Evolutionary conservation across 352 stramenopile genomes (phyloP), one percentile per base, ranked within the genome.

Genomic region (Pythium myriotylum): DNA sequence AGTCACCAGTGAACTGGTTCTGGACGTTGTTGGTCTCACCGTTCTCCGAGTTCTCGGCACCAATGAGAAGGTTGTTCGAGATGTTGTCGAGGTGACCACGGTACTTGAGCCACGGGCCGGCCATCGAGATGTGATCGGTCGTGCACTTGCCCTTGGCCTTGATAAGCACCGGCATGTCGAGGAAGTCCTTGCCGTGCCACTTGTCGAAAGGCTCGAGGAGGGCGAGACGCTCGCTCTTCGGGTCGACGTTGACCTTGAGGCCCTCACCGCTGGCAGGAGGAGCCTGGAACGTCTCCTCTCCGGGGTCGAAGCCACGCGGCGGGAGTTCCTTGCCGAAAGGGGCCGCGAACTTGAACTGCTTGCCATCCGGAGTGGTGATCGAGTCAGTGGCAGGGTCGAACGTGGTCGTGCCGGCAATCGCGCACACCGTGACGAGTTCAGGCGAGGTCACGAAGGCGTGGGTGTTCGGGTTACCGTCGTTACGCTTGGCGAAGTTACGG

Each of bases 141-240:
- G 92, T 98, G 89, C 92, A 98, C 81, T 98, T 98, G 72, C 92
- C 92, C 88, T 97, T 96, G 43, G 91, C 89, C 84, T 98, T 98
- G 73, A 98, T 97, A 50, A 98, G 73, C 65, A 98, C 90, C 20
- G 84, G 87, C 74, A 97, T 80, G 65, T 85, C 68, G 48, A 79
- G 74, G 26, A 97, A 74, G 73, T 97, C 90, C 73, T 95, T 91
- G 47, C 91, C 91, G 65, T 90, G 73, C 91, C 91, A 98, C 54
- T 76, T 75, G 57, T 96, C 81, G 68, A 98, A 98, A 14, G 91
- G 69, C 59, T 84, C 71, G 26, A 98, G 74, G 19, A 98, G 81
- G 32, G 91, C 87, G 22, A 98, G 81, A 75, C 91, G 88, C 22
- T 95, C 82, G 58, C 86, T 96, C 26, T 85, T 81, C 8, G 82